These are phyloP conservation scores for Claviceps lovelessii DNA, from an alignment of 2,329 filamentous ascomycete genomes.

Conservation along the genomic window DNA sequence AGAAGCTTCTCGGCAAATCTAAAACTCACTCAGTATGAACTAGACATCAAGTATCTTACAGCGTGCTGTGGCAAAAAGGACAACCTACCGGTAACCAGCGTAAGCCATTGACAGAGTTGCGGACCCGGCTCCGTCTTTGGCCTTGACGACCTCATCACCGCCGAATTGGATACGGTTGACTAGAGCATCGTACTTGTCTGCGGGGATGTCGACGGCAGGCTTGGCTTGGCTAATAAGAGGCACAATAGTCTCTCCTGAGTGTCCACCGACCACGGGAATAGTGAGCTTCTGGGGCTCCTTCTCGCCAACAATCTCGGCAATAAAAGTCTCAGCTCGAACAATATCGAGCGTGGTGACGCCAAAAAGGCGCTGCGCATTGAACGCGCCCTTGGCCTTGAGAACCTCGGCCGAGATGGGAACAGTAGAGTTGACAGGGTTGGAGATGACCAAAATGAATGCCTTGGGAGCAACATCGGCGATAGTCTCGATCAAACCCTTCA, in stretches of 20 bases:
- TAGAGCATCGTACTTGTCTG: constrained; percentile 78
- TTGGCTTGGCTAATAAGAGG: constrained; percentile 88
- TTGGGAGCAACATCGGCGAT: constrained; percentile 81
- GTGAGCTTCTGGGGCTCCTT: constrained; percentile 68
- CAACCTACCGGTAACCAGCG: constrained; percentile 70
- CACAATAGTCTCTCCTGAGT: constrained; percentile 96
- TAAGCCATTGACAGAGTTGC: constrained; percentile 92
- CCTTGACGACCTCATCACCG: constrained; percentile 92
- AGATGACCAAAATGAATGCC: constrained; percentile 92
- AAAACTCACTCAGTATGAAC: constrained; percentile 7
- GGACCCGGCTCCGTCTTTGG: constrained; percentile 81
- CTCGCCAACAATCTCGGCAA: constrained; percentile 70
- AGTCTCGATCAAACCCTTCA: constrained; percentile 81
- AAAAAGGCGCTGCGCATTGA: constrained; percentile 90
- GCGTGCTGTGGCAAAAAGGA: not conserved
- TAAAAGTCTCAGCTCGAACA: constrained; percentile 94
- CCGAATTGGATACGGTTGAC: constrained; percentile 96
- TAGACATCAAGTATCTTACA: constrained; percentile 1
- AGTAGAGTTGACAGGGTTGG: constrained; percentile 98
- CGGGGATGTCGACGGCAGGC: constrained; percentile 65
- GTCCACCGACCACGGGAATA: constrained; percentile 88
- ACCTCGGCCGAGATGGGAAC: constrained; percentile 96
- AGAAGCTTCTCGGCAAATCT: constrained; percentile 92
- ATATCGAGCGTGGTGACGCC: constrained; percentile 98
- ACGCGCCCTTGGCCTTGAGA: constrained; percentile 82